phyloP scores from a whole-genome alignment of 2,329 filamentous ascomycete species.

The Xylariaceae sp. region DNA sequence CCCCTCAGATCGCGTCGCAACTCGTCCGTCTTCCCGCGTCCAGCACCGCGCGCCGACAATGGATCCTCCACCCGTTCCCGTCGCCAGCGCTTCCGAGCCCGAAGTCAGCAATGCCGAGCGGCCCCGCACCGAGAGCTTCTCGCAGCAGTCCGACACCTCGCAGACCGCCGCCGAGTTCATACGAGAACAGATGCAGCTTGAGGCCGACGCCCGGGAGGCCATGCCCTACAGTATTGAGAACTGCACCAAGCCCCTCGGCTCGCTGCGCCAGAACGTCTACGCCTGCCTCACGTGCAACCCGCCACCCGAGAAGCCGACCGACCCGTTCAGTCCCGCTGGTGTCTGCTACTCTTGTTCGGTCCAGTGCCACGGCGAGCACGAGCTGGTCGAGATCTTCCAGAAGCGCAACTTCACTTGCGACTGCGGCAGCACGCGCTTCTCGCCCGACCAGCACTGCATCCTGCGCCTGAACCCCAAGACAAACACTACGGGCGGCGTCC shows the following conservation, averaged over 20 bases:
- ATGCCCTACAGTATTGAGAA: constrained; percentile 92
- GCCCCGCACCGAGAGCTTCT: constrained; percentile 50
- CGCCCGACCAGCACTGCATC: constrained; percentile 59
- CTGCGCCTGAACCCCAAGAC: constrained; percentile 67
- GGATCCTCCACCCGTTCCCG: constrained; percentile 28
- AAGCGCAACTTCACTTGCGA: constrained; percentile 96
- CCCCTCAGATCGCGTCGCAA: no score
- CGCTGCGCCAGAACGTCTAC: constrained; percentile 81
- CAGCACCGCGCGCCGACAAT: no score
- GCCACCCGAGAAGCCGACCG: constrained; percentile 53
- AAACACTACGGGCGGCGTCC: constrained; percentile 68
- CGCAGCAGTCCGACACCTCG: constrained; percentile 50
- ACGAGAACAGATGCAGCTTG: constrained; percentile 78
- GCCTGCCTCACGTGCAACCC: constrained; percentile 93
- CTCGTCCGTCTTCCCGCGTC: no score
- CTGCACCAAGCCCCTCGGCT: constrained; percentile 84
- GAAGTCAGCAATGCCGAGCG: constrained; percentile 14
- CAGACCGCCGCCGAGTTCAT: constrained; percentile 79
- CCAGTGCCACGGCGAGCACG: constrained; percentile 92
- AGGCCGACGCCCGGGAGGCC: constrained; percentile 90
- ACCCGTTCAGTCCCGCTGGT: constrained; percentile 65
- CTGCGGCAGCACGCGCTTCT: constrained; percentile 80
- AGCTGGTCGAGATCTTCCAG: constrained; percentile 87
- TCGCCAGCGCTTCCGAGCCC: constrained; percentile 17
- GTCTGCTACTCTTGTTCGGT: constrained; percentile 97